Percentiles rank a stretch among this genome's conserved stretches.
phyloP scores from a whole-genome alignment of 2,329 filamentous ascomycete genomes.

The Penicillium vulpinum region DNA sequence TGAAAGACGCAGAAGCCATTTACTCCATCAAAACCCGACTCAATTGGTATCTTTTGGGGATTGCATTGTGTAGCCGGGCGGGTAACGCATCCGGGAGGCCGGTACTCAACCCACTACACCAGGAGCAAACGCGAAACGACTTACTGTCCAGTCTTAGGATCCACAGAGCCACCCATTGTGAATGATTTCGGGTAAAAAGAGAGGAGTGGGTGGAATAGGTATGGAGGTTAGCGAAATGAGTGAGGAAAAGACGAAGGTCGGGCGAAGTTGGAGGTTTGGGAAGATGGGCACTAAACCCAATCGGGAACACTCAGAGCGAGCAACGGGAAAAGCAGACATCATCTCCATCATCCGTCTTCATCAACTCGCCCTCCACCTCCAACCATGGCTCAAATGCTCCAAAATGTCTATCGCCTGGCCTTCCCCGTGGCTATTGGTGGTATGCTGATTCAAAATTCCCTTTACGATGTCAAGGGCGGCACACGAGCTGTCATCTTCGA shows the following conservation, averaged over 20 bases:
- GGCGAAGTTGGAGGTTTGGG: slow-evolving; percentile 34
- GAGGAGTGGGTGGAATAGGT: slow-evolving; percentile 14
- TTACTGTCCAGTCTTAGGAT: slow-evolving; percentile 49
- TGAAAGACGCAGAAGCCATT: not conserved
- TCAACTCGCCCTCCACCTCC: slow-evolving; percentile 16
- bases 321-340: slow-evolving; percentile 40
- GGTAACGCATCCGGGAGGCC: slow-evolving; percentile 21
- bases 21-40: not conserved
- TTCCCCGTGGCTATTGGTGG: slow-evolving; percentile 71
- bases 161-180: slow-evolving; percentile 42
- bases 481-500: slow-evolving; percentile 98
- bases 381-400: slow-evolving; percentile 48
- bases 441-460: slow-evolving; percentile 70
- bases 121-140: slow-evolving; percentile 22
- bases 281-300: slow-evolving; percentile 36
- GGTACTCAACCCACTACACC: slow-evolving; percentile 3
- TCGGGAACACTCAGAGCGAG: slow-evolving; percentile 23
- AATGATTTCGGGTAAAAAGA: slow-evolving; percentile 19
- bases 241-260: slow-evolving; percentile 33
- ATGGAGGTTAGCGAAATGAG: slow-evolving; percentile 18
- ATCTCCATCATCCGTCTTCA: slow-evolving; percentile 26
- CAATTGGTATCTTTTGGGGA: slow-evolving; percentile 1
- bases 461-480: slow-evolving; percentile 97
- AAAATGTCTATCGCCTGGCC: slow-evolving; percentile 51
- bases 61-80: slow-evolving; percentile 15